A percentile compares a stretch with the other conserved stretches of the same genome.
phyloP scores from a whole-genome alignment of 208 protist species.

The Crithidia sp. region DNA sequence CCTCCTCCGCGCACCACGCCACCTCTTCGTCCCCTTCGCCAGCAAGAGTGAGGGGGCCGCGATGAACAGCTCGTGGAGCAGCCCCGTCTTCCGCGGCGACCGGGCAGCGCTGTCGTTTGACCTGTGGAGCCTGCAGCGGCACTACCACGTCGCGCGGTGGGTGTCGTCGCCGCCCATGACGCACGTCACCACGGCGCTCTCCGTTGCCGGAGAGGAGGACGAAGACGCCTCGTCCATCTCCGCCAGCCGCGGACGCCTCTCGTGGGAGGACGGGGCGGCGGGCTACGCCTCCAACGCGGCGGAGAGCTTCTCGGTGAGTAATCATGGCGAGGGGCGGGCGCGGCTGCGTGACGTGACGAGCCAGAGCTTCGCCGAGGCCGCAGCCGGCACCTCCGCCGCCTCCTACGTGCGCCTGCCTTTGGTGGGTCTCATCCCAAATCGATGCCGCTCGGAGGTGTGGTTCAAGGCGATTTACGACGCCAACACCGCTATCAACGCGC shows the following conservation, averaged over 20 bases:
- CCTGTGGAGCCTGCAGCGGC: conserved; percentile 57
- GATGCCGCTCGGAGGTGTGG: conserved; percentile 84
- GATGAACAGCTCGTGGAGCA: conserved; percentile 77
- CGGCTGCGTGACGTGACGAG: conserved; percentile 21
- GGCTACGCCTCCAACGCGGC: conserved; percentile 33
- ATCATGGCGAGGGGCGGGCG: conserved; percentile 27
- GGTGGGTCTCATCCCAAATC: conserved; percentile 74
- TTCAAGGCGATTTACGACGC: conserved; percentile 38
- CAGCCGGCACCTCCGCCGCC: neutral
- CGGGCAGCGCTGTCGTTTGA: conserved; percentile 66
- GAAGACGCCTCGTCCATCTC: conserved; percentile 28
- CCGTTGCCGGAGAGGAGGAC: conserved; percentile 25
- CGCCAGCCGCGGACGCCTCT: conserved; percentile 27
- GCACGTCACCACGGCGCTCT: conserved; percentile 19
- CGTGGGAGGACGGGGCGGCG: conserved; percentile 29
- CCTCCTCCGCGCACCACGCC: conserved; percentile 73
- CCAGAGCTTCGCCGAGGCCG: conserved; percentile 17
- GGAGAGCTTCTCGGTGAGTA: conserved; percentile 27
- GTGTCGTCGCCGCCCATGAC: conserved; percentile 27
- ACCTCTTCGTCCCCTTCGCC: conserved; percentile 56
- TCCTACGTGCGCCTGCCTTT: conserved; percentile 56
- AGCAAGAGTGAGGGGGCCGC: conserved; percentile 50
- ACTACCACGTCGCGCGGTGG: conserved; percentile 54
- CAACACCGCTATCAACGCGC: neutral
- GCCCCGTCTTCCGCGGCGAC: conserved; percentile 75